Conservation (phyloP, 2,329 filamentous ascomycete genomes). For the Calonectria multiphialidica region DNA sequence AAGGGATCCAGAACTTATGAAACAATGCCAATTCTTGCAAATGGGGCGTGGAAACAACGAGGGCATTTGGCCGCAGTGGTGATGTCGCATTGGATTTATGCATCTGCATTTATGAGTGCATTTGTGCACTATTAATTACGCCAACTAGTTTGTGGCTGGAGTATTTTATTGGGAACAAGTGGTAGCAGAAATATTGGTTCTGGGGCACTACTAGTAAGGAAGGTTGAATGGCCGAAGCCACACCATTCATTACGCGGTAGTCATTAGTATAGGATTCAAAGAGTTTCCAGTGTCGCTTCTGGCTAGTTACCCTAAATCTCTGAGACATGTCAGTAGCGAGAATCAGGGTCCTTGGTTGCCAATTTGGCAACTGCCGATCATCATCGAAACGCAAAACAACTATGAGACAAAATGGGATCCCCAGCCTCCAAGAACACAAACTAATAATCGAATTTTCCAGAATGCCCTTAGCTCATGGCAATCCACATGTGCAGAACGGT, state of each 20-base stretch:
- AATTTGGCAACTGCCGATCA: too few species aligned
- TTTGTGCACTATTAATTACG: not conserved
- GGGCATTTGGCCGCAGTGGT: not conserved
- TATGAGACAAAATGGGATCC: not conserved
- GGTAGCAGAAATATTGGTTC: too few species aligned
- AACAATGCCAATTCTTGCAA: not conserved
- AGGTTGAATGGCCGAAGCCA: too few species aligned
- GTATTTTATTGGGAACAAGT: too few species aligned
- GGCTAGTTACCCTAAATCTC: too few species aligned
- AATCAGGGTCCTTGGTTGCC: too few species aligned
- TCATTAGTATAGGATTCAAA: too few species aligned
- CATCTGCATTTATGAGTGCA: not conserved
- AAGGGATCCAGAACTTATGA: not conserved
- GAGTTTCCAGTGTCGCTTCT: too few species aligned
- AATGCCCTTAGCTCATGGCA: not conserved
- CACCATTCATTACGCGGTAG: too few species aligned
- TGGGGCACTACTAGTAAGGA: too few species aligned
- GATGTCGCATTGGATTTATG: not conserved
- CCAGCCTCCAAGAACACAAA: not conserved
- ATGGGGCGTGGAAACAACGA: not conserved
- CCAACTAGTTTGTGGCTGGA: too few species aligned
- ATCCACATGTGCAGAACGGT: not conserved
- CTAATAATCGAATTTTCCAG: not conserved
- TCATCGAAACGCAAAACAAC: not conserved
- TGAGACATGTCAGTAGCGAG: too few species aligned